These are phyloP conservation scores for Pythium dissotocum DNA, from an alignment of 352 stramenopile species.

Conservation along the genomic window DNA sequence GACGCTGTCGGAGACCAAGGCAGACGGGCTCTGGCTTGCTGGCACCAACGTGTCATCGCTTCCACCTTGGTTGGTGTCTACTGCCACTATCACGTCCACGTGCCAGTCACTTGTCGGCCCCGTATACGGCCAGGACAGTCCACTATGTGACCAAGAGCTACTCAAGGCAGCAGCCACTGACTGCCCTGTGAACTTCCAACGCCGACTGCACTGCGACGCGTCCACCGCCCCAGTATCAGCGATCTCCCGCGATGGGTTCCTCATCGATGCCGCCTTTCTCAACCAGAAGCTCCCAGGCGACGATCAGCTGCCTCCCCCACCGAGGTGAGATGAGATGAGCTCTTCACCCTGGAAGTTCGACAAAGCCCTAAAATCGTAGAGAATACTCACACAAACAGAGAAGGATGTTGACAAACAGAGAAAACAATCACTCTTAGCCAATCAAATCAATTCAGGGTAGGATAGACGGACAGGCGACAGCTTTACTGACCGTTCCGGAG, in stretches of 20 bases:
- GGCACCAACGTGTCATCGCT: background rate
- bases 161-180: background rate
- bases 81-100: background rate
- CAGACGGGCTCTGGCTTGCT: slow-evolving; percentile 9
- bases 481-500: too few species aligned
- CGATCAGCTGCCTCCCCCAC: background rate
- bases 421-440: too few species aligned
- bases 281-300: background rate
- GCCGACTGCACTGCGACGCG: background rate
- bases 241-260: slow-evolving; percentile 1
- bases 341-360: too few species aligned
- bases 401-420: too few species aligned
- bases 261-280: slow-evolving; percentile 1
- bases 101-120: background rate
- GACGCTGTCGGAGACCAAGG: background rate
- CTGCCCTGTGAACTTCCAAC: background rate
- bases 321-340: background rate
- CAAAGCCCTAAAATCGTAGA: too few species aligned
- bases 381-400: too few species aligned
- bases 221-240: background rate
- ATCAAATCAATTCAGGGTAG: too few species aligned
- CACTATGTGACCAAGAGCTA: background rate
- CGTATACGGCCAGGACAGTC: background rate
- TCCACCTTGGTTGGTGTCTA: slow-evolving; percentile 1
- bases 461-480: too few species aligned